phyloP scores from a whole-genome alignment of 805 yeast genomes.

The Cyberlindnera bimundalis region DNA sequence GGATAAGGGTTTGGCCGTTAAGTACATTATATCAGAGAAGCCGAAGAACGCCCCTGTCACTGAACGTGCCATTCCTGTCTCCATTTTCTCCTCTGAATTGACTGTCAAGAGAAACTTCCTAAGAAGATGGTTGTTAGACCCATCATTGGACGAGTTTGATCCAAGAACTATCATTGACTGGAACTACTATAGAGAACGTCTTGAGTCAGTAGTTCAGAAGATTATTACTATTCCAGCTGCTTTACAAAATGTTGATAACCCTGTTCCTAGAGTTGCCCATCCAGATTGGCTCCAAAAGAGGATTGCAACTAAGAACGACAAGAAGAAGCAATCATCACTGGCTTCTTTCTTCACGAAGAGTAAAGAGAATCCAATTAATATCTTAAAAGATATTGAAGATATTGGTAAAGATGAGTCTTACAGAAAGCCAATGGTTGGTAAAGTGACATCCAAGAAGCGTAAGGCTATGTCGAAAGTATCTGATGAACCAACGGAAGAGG shows the following conservation, averaged over 20 bases:
- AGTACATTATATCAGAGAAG: conserved; percentile 80
- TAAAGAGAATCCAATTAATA: conserved; percentile 37
- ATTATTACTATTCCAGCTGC: conserved; percentile 98
- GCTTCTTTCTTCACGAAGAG: conserved; percentile 51
- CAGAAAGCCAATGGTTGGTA: conserved; percentile 32
- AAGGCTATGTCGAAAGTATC: conserved; percentile 30
- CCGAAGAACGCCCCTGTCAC: conserved; percentile 90
- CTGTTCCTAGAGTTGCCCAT: conserved; percentile 90
- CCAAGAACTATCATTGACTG: conserved; percentile 90
- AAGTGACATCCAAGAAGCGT: conserved; percentile 34
- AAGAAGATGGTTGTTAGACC: conserved; percentile 84
- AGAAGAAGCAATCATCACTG: conserved; percentile 67
- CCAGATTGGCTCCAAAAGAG: conserved; percentile 87
- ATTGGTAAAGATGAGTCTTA: conserved; percentile 40
- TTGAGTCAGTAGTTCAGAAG: conserved; percentile 90
- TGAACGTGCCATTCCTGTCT: conserved; percentile 95
- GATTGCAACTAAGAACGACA: conserved; percentile 58
- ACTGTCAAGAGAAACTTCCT: conserved; percentile 67
- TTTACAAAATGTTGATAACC: conserved; percentile 78
- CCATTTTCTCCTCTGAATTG: conserved; percentile 83
- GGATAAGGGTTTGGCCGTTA: conserved; percentile 94
- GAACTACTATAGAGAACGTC: conserved; percentile 86
- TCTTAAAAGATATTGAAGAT: conserved; percentile 73
- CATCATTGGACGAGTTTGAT: conserved; percentile 73
- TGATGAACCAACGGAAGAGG: conserved; percentile 42